phyloP scores from a whole-genome alignment of 192 early-diverging fungal species.

The Funneliformis geosporum region DNA sequence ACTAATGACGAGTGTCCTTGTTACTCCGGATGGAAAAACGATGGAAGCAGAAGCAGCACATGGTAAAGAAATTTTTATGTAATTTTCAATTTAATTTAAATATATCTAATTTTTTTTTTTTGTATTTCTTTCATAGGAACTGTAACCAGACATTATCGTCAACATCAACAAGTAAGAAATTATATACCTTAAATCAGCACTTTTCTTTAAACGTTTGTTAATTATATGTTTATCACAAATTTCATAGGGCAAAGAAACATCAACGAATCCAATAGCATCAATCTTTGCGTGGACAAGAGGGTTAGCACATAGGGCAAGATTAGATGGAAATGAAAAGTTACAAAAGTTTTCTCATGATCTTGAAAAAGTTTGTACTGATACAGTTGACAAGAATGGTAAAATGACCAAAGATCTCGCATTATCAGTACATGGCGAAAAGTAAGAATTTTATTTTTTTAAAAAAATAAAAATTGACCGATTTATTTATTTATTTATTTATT shows the following conservation, averaged over 20 bases:
- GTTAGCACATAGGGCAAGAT: conserved; percentile 88
- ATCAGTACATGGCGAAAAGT: conserved; percentile 81
- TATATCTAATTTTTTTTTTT: neutral
- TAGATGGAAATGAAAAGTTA: conserved; percentile 82
- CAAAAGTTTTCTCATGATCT: conserved; percentile 74
- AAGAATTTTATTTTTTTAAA: conserved; percentile 23
- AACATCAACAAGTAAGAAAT: conserved; percentile 76
- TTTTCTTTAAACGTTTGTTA: neutral
- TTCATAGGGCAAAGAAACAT: conserved; percentile 76
- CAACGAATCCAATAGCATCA: conserved; percentile 95
- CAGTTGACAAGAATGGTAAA: conserved; percentile 75
- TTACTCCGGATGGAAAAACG: conserved; percentile 90
- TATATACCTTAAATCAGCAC: neutral
- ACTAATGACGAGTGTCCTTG: conserved; percentile 94
- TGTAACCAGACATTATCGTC: conserved; percentile 88
- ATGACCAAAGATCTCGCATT: conserved; percentile 98
- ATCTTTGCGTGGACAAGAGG: conserved; percentile 97
- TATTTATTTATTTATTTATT: no score
- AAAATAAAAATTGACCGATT: no score
- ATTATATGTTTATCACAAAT: neutral
- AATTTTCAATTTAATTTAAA: neutral
- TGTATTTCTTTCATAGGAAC: conserved; percentile 55
- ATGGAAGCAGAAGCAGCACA: conserved; percentile 96
- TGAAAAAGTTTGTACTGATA: conserved; percentile 86
- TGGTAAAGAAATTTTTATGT: conserved; percentile 22